These are phyloP conservation scores for Betula pendula DNA, from an alignment of 306 rosid genomes.

Conservation along the genomic window DNA sequence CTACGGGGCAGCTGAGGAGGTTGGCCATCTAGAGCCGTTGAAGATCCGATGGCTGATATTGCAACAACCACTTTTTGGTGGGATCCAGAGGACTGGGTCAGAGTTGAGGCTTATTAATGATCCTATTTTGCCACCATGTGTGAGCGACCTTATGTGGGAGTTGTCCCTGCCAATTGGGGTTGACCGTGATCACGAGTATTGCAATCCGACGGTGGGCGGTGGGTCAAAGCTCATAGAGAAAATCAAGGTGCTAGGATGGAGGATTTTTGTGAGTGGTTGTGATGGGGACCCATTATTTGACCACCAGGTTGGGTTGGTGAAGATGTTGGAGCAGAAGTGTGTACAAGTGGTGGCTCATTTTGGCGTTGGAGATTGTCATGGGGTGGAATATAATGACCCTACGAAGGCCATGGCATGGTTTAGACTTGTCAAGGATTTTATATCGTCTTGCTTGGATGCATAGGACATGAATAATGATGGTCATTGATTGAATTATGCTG, in stretches of 20 bases:
- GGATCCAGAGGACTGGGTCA: slow-evolving; percentile 35
- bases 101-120: slow-evolving; percentile 34
- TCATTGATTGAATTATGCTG: no score
- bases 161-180: slow-evolving; percentile 40
- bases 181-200: slow-evolving; percentile 52
- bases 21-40: neutral
- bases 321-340: slow-evolving; percentile 34
- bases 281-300: slow-evolving; percentile 58
- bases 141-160: slow-evolving; percentile 38
- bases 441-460: neutral
- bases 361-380: slow-evolving; percentile 44
- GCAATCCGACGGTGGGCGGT: slow-evolving; percentile 41
- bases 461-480: no score
- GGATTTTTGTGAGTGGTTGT: slow-evolving; percentile 35
- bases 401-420: slow-evolving; percentile 25
- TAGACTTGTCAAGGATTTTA: slow-evolving; percentile 19
- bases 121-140: slow-evolving; percentile 6
- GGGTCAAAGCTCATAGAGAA: neutral
- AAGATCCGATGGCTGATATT: slow-evolving; percentile 49
- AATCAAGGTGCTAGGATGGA: slow-evolving; percentile 26
- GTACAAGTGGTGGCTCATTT: slow-evolving; percentile 40
- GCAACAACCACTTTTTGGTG: slow-evolving; percentile 51
- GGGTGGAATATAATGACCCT: slow-evolving; percentile 29
- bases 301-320: slow-evolving; percentile 41
- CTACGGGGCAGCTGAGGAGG: slow-evolving; percentile 29